These are phyloP conservation scores for Pleurotus cornucopiae DNA, from an alignment of 768 basidiomycete genomes.

Conservation along the genomic window DNA sequence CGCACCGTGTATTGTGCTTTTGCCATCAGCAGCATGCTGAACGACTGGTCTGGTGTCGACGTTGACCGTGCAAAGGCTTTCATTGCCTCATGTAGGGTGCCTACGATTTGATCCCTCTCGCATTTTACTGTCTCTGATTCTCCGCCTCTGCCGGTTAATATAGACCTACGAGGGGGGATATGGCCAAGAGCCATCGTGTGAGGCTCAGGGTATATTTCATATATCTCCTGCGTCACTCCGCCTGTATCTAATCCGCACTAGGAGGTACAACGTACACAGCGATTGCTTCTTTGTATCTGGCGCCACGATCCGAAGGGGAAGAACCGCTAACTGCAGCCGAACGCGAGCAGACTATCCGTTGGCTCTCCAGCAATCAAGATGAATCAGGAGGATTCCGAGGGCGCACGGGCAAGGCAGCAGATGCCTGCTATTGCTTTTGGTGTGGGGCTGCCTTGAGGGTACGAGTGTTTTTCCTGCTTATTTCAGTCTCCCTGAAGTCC, in stretches of 20 bases:
- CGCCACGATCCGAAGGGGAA: conserved; percentile 21
- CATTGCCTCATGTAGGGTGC: conserved; percentile 69
- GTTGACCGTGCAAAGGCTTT: conserved; percentile 57
- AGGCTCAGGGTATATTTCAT: conserved; percentile 69
- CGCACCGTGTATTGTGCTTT: conserved; percentile 87
- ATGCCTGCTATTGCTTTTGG: conserved; percentile 98
- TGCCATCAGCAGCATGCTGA: conserved; percentile 72
- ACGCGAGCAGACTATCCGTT: conserved; percentile 57
- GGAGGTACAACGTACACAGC: conserved; percentile 95
- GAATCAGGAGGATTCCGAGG: conserved; percentile 79
- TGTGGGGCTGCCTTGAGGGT: conserved; percentile 79
- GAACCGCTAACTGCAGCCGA: conserved; percentile 33
- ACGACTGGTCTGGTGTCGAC: conserved; percentile 76
- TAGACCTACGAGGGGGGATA: conserved; percentile 94
- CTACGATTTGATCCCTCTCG: conserved; percentile 6
- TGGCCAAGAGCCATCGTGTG: conserved; percentile 74
- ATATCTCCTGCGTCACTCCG: neutral
- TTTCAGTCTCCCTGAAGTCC: neutral
- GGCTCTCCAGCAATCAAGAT: conserved; percentile 75
- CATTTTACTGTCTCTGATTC: neutral
- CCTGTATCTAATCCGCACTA: conserved; percentile 21
- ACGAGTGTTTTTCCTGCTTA: conserved; percentile 16
- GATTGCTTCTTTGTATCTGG: conserved; percentile 67
- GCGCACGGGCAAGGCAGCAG: conserved; percentile 80
- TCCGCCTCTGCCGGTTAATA: conserved; percentile 6